A percentile compares a stretch with the other conserved stretches of the same genome.
phyloP scores from a whole-genome alignment of 805 yeast genomes.

The Kodamaea kakaduensis region DNA sequence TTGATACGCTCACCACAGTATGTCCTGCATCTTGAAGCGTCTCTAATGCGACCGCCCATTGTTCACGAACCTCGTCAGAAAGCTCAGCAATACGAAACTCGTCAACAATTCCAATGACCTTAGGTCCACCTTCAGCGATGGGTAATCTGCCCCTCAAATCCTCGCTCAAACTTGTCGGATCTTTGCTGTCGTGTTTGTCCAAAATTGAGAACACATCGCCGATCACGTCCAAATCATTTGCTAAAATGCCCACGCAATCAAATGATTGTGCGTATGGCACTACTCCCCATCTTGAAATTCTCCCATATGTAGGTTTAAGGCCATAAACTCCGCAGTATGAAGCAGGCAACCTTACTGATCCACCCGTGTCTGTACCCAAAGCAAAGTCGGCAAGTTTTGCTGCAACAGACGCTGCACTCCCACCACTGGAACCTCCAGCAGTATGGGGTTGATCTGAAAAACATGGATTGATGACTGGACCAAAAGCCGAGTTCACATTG shows the following conservation, averaged over 20 bases:
- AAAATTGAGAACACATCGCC: slow-evolving; percentile 50
- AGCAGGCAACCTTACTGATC: slow-evolving; percentile 90
- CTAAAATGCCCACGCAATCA: slow-evolving; percentile 87
- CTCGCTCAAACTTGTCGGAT: slow-evolving; percentile 65
- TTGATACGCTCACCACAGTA: slow-evolving; percentile 56
- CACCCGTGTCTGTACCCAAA: slow-evolving; percentile 96
- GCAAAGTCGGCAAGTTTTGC: slow-evolving; percentile 66
- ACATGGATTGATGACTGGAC: slow-evolving; percentile 54
- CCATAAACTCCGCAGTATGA: slow-evolving; percentile 81
- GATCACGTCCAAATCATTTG: slow-evolving; percentile 45
- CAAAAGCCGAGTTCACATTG: slow-evolving; percentile 52
- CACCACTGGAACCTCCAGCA: slow-evolving; percentile 95
- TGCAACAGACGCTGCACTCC: slow-evolving; percentile 90
- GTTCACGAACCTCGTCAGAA: slow-evolving; percentile 40
- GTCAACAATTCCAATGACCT: slow-evolving; percentile 67
- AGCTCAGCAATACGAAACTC: slow-evolving; percentile 62
- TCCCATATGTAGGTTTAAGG: slow-evolving; percentile 91
- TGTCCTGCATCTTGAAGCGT: slow-evolving; percentile 46
- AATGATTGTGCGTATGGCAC: slow-evolving; percentile 89
- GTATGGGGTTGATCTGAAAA: slow-evolving; percentile 24
- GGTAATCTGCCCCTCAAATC: slow-evolving; percentile 6
- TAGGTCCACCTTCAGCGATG: slow-evolving; percentile 4
- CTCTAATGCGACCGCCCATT: slow-evolving; percentile 46
- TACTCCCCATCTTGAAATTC: slow-evolving; percentile 89
- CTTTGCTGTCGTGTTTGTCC: slow-evolving; percentile 63